Conservation (phyloP, 1,284 basidiomycete genomes). For the Sphaerobolus stellatus region DNA sequence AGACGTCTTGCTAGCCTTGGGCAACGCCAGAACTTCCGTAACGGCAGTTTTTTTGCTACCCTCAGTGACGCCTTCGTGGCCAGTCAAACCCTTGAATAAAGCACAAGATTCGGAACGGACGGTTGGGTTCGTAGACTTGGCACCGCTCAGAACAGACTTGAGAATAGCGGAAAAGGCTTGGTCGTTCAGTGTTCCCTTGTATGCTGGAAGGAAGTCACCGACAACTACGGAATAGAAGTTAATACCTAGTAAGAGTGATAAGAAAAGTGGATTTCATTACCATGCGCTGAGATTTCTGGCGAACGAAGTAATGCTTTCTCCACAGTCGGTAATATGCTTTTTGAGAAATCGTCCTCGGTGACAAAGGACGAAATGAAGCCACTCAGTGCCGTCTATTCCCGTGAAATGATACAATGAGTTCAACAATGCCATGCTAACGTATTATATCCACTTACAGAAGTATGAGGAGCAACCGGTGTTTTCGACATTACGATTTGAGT, state of each 20-base stretch:
- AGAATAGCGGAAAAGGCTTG: conserved; percentile 64
- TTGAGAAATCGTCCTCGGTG: conserved; percentile 49
- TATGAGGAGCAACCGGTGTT: conserved; percentile 47
- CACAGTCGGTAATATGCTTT: conserved; percentile 57
- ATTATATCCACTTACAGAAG: conserved; percentile 40
- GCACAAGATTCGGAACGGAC: conserved; percentile 59
- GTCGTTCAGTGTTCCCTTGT: conserved; percentile 51
- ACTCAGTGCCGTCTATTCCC: conserved; percentile 46
- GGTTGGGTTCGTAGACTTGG: conserved; percentile 74
- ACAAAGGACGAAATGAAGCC: conserved; percentile 62
- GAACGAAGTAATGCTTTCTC: conserved; percentile 75
- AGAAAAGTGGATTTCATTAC: conserved; percentile 39
- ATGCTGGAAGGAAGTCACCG: conserved; percentile 55
- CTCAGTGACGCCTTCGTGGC: conserved; percentile 30
- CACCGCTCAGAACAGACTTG: conserved; percentile 61
- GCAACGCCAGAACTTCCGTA: conserved; percentile 67
- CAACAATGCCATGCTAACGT: background rate
- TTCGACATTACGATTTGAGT: conserved; percentile 59
- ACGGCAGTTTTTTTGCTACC: conserved; percentile 47
- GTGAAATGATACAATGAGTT: conserved; percentile 14
- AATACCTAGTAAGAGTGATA: conserved; percentile 11
- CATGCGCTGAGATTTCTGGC: conserved; percentile 68
- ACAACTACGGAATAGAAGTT: conserved; percentile 42
- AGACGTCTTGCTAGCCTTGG: conserved; percentile 79
- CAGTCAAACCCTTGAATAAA: conserved; percentile 62